phyloP scores from a whole-genome alignment of 2,329 filamentous ascomycete genomes.

The Stemphylium vesicarium region DNA sequence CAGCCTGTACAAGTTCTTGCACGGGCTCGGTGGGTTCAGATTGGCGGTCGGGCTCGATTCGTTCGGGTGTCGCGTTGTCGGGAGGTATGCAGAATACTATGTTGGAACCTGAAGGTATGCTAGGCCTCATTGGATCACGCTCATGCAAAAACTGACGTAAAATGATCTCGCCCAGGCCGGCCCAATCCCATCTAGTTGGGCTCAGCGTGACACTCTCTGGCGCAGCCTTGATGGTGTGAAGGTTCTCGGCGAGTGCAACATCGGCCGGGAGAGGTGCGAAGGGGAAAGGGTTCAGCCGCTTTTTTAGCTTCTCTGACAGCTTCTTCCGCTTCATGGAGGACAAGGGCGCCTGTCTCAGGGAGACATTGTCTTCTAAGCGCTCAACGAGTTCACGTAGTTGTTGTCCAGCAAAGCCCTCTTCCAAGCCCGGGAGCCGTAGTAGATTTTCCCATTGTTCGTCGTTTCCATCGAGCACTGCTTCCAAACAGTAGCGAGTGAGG shows the following conservation, averaged over 20 bases:
- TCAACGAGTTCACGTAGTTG: constrained; percentile 52
- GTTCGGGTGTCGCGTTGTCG: constrained; percentile 29
- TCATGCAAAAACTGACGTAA: constrained; percentile 53
- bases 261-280: constrained; percentile 48
- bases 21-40: constrained; percentile 5
- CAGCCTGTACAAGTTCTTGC: constrained; percentile 11
- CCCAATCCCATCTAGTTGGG: constrained; percentile 54
- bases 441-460: constrained; percentile 62
- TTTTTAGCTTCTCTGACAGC: constrained; percentile 60
- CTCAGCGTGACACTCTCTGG: constrained; percentile 48
- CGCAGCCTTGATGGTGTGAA: constrained; percentile 23
- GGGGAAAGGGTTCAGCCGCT: constrained; percentile 61
- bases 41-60: constrained; percentile 1
- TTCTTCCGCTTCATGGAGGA: constrained; percentile 58
- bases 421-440: constrained; percentile 61
- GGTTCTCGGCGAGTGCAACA: constrained; percentile 30
- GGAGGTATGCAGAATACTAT: constrained; percentile 53
- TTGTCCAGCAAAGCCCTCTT: constrained; percentile 47
- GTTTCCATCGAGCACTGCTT: constrained; percentile 68
- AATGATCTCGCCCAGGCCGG: constrained; percentile 57
- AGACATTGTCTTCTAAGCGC: constrained; percentile 62
- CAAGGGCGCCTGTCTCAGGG: constrained; percentile 58
- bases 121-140: constrained; percentile 40
- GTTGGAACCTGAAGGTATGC: constrained; percentile 46
- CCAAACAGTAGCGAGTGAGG: constrained; percentile 66